These are phyloP conservation scores for Abrus pulchellus DNA, from an alignment of 306 rosid species.

Conservation along the genomic window DNA sequence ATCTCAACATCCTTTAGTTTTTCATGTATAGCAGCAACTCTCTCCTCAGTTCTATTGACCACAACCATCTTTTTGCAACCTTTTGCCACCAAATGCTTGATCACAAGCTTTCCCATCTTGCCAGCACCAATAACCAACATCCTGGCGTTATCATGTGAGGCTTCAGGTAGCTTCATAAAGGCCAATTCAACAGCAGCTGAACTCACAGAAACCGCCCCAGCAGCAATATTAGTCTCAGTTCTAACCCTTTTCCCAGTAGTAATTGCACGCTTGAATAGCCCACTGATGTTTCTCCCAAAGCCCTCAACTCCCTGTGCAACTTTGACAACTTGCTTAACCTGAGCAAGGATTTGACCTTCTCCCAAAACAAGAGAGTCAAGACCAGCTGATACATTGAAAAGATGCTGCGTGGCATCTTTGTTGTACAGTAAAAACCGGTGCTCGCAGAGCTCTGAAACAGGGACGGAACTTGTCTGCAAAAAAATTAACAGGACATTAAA, in stretches of 20 bases:
- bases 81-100: constrained; percentile 94
- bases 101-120: constrained; percentile 98
- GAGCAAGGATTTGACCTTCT: constrained; percentile 99
- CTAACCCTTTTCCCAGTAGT: constrained; percentile 98
- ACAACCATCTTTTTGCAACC: constrained; percentile 91
- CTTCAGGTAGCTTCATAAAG: constrained; percentile 85
- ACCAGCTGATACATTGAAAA: constrained; percentile 96
- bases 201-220: constrained; percentile 99
- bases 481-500: constrained; percentile 10
- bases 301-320: constrained; percentile 97
- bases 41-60: constrained; percentile 89
- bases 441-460: constrained; percentile 82
- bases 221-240: constrained; percentile 94
- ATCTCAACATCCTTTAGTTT: constrained; percentile 80
- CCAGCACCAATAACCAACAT: constrained; percentile 97
- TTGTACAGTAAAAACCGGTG: constrained; percentile 89
- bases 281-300: constrained; percentile 95
- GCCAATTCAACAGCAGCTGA: constrained; percentile 98
- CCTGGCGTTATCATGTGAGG: constrained; percentile 70
- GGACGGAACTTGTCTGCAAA: constrained; percentile 90
- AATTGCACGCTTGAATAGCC: constrained; percentile 96
- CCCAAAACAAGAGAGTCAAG: constrained; percentile 99
- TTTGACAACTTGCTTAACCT: constrained; percentile 98
- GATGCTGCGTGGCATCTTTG: constrained; percentile 90
- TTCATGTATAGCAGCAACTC: constrained; percentile 80